These are phyloP conservation scores for Cucurbitaria berberidis DNA, from an alignment of 2,329 filamentous ascomycete genomes.

Conservation along the genomic window DNA sequence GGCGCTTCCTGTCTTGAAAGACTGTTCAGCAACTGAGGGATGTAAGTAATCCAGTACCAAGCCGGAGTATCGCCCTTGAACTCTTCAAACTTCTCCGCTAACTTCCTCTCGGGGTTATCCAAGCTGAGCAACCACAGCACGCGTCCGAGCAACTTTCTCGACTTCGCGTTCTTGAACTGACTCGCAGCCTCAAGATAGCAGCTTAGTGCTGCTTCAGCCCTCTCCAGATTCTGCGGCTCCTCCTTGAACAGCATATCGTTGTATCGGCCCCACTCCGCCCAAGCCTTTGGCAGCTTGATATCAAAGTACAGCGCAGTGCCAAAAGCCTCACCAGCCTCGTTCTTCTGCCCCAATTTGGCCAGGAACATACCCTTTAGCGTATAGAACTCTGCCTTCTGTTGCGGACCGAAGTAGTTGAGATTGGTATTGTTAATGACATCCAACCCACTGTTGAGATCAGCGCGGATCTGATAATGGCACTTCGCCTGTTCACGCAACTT, in stretches of 20 bases:
- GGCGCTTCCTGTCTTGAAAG: constrained; percentile 89
- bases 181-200: constrained; percentile 96
- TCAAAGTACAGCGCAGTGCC: constrained; percentile 96
- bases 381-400: constrained; percentile 98
- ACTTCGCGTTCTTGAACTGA: constrained; percentile 96
- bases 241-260: constrained; percentile 97
- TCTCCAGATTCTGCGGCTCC: constrained; percentile 78
- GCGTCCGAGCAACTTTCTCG: constrained; percentile 87
- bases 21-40: constrained; percentile 92
- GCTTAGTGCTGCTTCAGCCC: constrained; percentile 89
- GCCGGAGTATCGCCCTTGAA: constrained; percentile 97
- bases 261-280: constrained; percentile 99
- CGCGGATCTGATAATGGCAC: constrained; percentile 95
- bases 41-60: constrained; percentile 99
- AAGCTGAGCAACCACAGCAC: constrained; percentile 96
- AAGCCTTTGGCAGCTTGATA: constrained; percentile 92
- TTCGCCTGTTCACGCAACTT: constrained; percentile 99
- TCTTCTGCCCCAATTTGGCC: constrained; percentile 87
- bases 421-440: constrained; percentile 99
- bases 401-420: constrained; percentile 93
- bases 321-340: constrained; percentile 91
- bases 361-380: constrained; percentile 99
- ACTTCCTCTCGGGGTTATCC: constrained; percentile 82
- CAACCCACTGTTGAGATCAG: constrained; percentile 87
- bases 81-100: constrained; percentile 87